These are phyloP conservation scores for Ceratobasidium theobromae DNA, from an alignment of 1,284 basidiomycete species.

Conservation along the genomic window DNA sequence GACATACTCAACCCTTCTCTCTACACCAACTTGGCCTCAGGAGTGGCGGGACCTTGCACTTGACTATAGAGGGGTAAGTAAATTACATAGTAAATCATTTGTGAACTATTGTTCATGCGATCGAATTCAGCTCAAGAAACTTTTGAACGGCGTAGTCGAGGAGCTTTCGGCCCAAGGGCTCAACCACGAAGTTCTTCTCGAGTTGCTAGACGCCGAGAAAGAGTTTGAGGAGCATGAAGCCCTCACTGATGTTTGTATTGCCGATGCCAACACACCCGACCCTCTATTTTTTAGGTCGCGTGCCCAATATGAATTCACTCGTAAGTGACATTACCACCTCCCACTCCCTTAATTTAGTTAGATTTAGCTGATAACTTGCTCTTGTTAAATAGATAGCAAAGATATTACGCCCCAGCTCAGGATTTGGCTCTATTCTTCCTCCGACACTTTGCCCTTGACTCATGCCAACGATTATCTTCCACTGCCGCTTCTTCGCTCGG, in stretches of 20 bases:
- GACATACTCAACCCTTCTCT: constrained; percentile 68
- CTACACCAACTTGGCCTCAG: constrained; percentile 62
- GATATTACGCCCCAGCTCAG: constrained; percentile 58
- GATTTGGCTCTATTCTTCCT: constrained; percentile 46
- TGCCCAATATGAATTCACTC: constrained; percentile 9
- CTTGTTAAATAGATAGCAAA: constrained; percentile 46
- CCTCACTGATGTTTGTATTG: neutral
- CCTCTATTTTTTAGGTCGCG: constrained; percentile 3
- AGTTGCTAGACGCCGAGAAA: constrained; percentile 46
- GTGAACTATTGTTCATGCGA: constrained; percentile 1
- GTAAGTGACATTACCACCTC: neutral
- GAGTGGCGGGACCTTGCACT: constrained; percentile 78
- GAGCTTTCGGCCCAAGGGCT: constrained; percentile 83
- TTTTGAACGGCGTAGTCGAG: constrained; percentile 82
- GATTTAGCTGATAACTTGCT: constrained; percentile 51
- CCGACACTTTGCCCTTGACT: neutral
- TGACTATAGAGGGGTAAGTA: constrained; percentile 76
- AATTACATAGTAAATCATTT: neutral
- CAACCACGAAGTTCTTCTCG: constrained; percentile 58
- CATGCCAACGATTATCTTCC: neutral
- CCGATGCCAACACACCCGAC: neutral
- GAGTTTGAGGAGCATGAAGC: constrained; percentile 36
- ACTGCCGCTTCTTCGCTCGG: neutral
- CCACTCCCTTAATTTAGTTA: neutral
- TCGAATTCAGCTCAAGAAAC: constrained; percentile 75